Base-by-base conservation (phyloP, 352 stramenopile genomes). In the Pythium sukuiense region DNA sequence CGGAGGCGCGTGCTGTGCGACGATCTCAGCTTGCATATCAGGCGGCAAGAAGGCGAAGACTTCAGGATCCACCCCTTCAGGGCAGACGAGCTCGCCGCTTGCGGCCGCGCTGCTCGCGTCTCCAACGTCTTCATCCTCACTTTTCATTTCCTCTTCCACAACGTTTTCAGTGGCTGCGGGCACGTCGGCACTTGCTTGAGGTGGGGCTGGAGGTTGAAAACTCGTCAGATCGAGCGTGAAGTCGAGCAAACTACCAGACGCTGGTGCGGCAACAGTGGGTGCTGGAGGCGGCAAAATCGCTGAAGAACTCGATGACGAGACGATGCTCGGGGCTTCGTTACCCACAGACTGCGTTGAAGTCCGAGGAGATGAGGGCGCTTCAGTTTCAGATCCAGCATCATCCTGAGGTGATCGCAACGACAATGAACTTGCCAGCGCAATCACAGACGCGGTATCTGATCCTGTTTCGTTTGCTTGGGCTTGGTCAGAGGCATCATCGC, bases 11-110 rank as follows among this genome's bases (percentile, higher is more conserved):
- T 81, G 81, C 64, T 98, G 85, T 3, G 88, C 87, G 45, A 98
- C 69, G 62, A 99, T 95, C 71, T 99, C 97, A 55, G 90, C 84
- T 76, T 99, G 97, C 95, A 99, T 98, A 61, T 99, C 96, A 3
- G 87, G 53, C 41, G 97, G 97, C 50, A 99, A 77, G 16, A 85
- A 97, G 29, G 88, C 84, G 73, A 99, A 99, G 1, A 99, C 97
- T 72, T 99, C 97, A 20, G 83, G 81, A 81, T 99, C 97, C 71
- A 99, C 96, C 29, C 96, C 96, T 63, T 97, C 90, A 5, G 97
- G 97, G 60, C 96, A 99, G 6, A 74, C 70, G 18, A 93, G 57
- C 24, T 52, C 45, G n/a, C 53, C 57, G 49, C 48, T 35, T 26
- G 33, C 43, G 27, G 26, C 12, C 18, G 18, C 26, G n/a, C 18